Evolutionary conservation across 2,329 filamentous ascomycete species (phyloP), one percentile per base, ranked within the genome.

Genomic region (Ceratocystis albifundus): DNA sequence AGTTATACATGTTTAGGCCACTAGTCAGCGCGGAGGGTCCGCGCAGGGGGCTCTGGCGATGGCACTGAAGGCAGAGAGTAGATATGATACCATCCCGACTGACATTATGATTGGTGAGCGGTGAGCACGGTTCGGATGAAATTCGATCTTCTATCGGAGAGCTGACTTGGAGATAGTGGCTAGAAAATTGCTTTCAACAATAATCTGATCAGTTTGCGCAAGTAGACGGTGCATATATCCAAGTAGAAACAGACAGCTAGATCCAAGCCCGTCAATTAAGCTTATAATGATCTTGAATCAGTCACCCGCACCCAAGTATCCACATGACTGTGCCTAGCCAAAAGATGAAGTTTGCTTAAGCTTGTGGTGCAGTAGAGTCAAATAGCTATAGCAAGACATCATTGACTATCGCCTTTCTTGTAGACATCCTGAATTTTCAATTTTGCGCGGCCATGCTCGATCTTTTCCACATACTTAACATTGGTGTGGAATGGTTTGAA

Each of bases 71-170:
- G 2, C 72, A 73, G 15, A 77, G 69, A 7, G 71, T 69, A 1
- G 57, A 10, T 7, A 77, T 77, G 36, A 80, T 74, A 0, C 71
- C 70, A n/a, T 75, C 71, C 73, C 75, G 80, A 70, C 80, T 71
- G 44, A 77, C 74, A 8, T 77, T 74, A 4, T 75, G 75, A 68
- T 76, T 76, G 59, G 74, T 70, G 5, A 71, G 75, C 75, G 77
- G 77, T 74, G 67, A 78, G 77, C 32, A 77, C 71, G 5, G n/a
- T 15, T n/a, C 57, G 57, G 55, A 62, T 50, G 28, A 53, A 50
- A 8, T 61, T 44, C 12, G 50, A 25, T 45, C 44, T 30, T 1
- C 32, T 22, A 30, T 25, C 8, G 22, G n/a, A 12, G 3, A 45
- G 59, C 32, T 4, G 59, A 20, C 25, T 53, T 53, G 20, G 1